phyloP scores from a whole-genome alignment of 2,329 filamentous ascomycete species.

The Neofusicoccum umdonicola region DNA sequence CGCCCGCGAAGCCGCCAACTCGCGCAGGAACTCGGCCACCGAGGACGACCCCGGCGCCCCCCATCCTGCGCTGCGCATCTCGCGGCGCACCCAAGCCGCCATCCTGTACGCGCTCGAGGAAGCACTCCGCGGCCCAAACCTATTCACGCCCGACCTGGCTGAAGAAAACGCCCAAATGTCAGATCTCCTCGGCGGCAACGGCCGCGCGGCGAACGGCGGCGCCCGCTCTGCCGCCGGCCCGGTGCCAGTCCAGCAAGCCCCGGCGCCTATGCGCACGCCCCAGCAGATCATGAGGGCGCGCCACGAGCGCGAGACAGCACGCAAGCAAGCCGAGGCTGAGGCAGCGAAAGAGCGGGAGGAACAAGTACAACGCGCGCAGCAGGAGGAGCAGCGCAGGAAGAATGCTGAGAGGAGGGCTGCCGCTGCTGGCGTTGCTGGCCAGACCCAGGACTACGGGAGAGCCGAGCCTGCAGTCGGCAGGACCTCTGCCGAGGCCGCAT shows the following conservation, averaged over 20 bases:
- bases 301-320: slow-evolving; percentile 66
- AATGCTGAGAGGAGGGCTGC: slow-evolving; percentile 62
- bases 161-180: slow-evolving; percentile 94
- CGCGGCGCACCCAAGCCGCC: slow-evolving; percentile 79
- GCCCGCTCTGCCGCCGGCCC: slow-evolving; percentile 52
- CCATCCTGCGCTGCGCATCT: slow-evolving; percentile 66
- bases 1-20: slow-evolving; percentile 27
- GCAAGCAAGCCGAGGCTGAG: slow-evolving; percentile 66
- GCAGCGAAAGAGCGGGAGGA: slow-evolving; percentile 48
- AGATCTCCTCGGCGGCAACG: slow-evolving; percentile 67
- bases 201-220: slow-evolving; percentile 56
- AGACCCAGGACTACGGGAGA: slow-evolving; percentile 10
- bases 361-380: slow-evolving; percentile 52
- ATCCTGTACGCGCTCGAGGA: slow-evolving; percentile 92
- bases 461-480: slow-evolving; percentile 4
- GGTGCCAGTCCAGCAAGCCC: slow-evolving; percentile 52
- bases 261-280: slow-evolving; percentile 71
- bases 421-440: slow-evolving; percentile 52
- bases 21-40: slow-evolving; percentile 33
- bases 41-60: slow-evolving; percentile 35
- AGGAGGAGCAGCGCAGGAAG: slow-evolving; percentile 49
- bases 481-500: slow-evolving; percentile 4
- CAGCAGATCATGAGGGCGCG: slow-evolving; percentile 90
- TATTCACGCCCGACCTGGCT: slow-evolving; percentile 77
- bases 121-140: slow-evolving; percentile 75